These are phyloP conservation scores for Camellia japonica DNA, from an alignment of 148 eudicot genomes.

Conservation along the genomic window DNA sequence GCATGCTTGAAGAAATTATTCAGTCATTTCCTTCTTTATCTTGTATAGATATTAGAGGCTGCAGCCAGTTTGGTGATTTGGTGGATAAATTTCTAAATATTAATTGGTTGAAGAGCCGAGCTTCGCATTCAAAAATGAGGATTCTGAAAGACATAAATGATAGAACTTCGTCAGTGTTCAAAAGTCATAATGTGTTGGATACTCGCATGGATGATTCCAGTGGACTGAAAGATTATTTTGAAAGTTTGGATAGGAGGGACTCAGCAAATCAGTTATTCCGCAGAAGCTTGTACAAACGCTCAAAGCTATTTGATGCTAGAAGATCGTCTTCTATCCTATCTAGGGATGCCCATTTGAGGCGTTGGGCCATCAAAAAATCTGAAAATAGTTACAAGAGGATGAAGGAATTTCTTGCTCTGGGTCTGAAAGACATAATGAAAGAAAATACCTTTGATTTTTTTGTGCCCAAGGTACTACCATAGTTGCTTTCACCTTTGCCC, in stretches of 20 bases:
- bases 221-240: slow-evolving; percentile 89
- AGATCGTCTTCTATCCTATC: slow-evolving; percentile 78
- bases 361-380: slow-evolving; percentile 79
- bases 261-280: slow-evolving; percentile 74
- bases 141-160: slow-evolving; percentile 51
- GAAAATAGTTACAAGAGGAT: slow-evolving; percentile 74
- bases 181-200: slow-evolving; percentile 31
- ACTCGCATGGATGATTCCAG: slow-evolving; percentile 75
- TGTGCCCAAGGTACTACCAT: slow-evolving; percentile 62
- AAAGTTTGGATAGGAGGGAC: slow-evolving; percentile 83
- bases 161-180: slow-evolving; percentile 37
- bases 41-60: slow-evolving; percentile 80
- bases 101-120: slow-evolving; percentile 58
- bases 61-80: slow-evolving; percentile 80
- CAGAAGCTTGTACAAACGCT: slow-evolving; percentile 80
- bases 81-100: slow-evolving; percentile 59
- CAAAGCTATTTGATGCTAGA: slow-evolving; percentile 75
- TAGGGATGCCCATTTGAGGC: slow-evolving; percentile 88
- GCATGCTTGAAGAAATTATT: slow-evolving; percentile 68
- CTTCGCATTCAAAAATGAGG: slow-evolving; percentile 41
- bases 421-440: slow-evolving; percentile 82
- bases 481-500: slow-evolving; percentile 2
- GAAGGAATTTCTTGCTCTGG: slow-evolving; percentile 65
- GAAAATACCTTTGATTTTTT: slow-evolving; percentile 70
- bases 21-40: slow-evolving; percentile 59